Evolutionary conservation across 768 basidiomycete species (phyloP).

Genomic region (Porphyrellus cyaneotinctus): DNA sequence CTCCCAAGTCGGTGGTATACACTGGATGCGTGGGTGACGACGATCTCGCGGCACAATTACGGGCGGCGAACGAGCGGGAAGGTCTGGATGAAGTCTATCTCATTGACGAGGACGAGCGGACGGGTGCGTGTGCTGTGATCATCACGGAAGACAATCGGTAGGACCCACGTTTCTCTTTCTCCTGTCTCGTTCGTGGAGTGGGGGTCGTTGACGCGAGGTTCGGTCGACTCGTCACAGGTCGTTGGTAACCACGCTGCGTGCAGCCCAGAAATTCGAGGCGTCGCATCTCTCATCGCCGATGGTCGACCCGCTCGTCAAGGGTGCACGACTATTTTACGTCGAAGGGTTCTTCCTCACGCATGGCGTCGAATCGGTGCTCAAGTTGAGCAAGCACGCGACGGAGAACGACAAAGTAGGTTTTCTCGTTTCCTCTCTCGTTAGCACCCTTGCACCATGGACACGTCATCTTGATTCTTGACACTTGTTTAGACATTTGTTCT

Average conservation of each 20-base stretch:
- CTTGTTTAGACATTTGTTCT: constrained; percentile 68
- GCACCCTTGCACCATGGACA: too few species aligned
- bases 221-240: constrained; percentile 49
- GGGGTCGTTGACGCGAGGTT: background rate
- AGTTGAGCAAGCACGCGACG: constrained; percentile 75
- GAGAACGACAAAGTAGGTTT: constrained; percentile 62
- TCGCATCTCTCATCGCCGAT: constrained; percentile 72
- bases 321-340: constrained; percentile 86
- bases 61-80: constrained; percentile 87
- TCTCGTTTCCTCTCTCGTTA: too few species aligned
- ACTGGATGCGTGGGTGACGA: constrained; percentile 94
- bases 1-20: constrained; percentile 85
- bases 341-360: constrained; percentile 98
- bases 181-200: background rate
- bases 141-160: constrained; percentile 92
- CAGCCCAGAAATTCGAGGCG: constrained; percentile 85
- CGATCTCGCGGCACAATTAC: constrained; percentile 83
- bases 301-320: constrained; percentile 72
- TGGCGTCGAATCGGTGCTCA: constrained; percentile 65
- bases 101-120: constrained; percentile 82
- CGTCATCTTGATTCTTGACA: background rate
- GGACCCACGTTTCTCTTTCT: constrained; percentile 20
- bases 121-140: constrained; percentile 95
- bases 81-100: constrained; percentile 86
- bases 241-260: constrained; percentile 85